Evolutionary conservation across 2,329 filamentous ascomycete genomes (phyloP).

Genomic region (Aureobasidium sp.): DNA sequence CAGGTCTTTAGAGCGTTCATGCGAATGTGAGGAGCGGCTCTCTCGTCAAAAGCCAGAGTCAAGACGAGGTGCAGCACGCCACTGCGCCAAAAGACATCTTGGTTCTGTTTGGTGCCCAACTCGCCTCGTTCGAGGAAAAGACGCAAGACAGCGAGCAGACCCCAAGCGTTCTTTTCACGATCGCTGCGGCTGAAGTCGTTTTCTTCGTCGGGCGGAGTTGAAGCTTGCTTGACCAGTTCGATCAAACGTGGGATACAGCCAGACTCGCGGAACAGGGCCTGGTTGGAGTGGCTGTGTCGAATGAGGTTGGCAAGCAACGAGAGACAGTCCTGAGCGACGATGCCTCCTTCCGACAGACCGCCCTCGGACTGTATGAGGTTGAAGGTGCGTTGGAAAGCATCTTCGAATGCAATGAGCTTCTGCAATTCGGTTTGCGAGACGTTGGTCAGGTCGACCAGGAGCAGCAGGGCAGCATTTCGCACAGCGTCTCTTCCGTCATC

Average conservation of each 20-base stretch:
- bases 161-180: constrained; percentile 88
- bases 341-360: constrained; percentile 69
- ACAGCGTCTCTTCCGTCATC: constrained; percentile 82
- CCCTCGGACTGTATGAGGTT: constrained; percentile 74
- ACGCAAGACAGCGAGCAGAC: constrained; percentile 74
- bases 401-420: constrained; percentile 91
- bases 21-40: constrained; percentile 66
- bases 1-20: constrained; percentile 79
- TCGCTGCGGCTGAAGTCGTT: constrained; percentile 61
- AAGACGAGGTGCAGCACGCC: constrained; percentile 71
- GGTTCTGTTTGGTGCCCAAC: constrained; percentile 70
- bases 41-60: constrained; percentile 69
- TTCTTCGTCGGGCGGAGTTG: constrained; percentile 47
- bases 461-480: constrained; percentile 75
- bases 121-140: constrained; percentile 80
- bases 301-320: constrained; percentile 85
- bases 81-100: constrained; percentile 75
- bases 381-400: constrained; percentile 83
- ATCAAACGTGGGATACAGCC: constrained; percentile 52
- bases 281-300: constrained; percentile 79
- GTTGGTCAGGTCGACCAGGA: constrained; percentile 74
- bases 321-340: constrained; percentile 85
- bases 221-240: constrained; percentile 38
- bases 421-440: constrained; percentile 81
- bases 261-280: constrained; percentile 86